A percentile compares a stretch with the other conserved stretches of the same genome.
Evolutionary conservation across 2,329 filamentous ascomycete genomes (phyloP).

Genomic region (Periconia sp.): DNA sequence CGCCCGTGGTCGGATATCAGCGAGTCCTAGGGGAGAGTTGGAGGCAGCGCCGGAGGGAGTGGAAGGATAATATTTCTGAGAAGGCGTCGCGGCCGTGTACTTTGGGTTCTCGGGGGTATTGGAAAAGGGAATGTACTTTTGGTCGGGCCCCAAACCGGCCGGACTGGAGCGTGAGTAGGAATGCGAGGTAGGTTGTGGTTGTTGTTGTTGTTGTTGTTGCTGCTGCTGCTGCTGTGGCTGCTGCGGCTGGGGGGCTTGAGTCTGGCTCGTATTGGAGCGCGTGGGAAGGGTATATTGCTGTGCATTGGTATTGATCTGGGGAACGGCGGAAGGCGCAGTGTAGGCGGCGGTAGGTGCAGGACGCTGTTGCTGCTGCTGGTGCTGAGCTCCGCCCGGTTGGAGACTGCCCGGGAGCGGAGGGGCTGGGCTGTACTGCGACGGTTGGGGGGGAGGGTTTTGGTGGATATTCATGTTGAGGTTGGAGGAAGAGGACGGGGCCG

Average conservation of each 20-base stretch:
- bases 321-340: constrained; percentile 59
- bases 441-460: constrained; percentile 51
- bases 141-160: constrained; percentile 60
- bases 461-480: constrained; percentile 63
- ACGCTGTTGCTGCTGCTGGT: constrained; percentile 52
- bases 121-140: constrained; percentile 64
- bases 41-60: constrained; percentile 63
- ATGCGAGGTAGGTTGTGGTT: constrained; percentile 44
- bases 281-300: constrained; percentile 66
- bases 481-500: constrained; percentile 46
- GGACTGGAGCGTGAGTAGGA: constrained; percentile 86
- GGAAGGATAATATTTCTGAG: constrained; percentile 61
- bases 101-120: constrained; percentile 64
- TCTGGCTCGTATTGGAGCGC: constrained; percentile 58
- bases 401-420: constrained; percentile 60
- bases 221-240: constrained; percentile 48
- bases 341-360: constrained; percentile 57
- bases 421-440: constrained; percentile 47
- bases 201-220: constrained; percentile 56
- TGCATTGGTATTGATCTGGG: constrained; percentile 52
- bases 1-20: constrained; percentile 85
- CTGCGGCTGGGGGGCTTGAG: not conserved
- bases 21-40: constrained; percentile 86
- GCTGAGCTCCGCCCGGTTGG: constrained; percentile 51
- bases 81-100: constrained; percentile 43